These are phyloP conservation scores for Taphrina deformans DNA, from an alignment of 1,139 yeast species.

Conservation along the genomic window DNA sequence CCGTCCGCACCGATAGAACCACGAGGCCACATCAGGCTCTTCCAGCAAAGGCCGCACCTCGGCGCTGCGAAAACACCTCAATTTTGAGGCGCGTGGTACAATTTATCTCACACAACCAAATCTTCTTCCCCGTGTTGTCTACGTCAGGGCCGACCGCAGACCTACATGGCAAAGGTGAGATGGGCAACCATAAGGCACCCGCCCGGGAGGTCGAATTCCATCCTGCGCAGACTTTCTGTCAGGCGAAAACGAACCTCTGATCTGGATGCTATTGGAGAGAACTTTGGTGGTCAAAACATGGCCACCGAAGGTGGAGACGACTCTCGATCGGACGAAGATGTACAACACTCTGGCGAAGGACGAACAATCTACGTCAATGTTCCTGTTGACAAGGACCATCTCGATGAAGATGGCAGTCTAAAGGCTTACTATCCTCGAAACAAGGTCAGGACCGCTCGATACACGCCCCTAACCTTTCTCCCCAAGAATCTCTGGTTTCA, in stretches of 20 bases:
- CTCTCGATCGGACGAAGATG: slow-evolving; percentile 6
- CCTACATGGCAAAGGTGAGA: slow-evolving; percentile 46
- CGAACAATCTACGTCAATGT: slow-evolving; percentile 24
- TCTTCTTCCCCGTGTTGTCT: slow-evolving; percentile 3
- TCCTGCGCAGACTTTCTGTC: slow-evolving; percentile 26
- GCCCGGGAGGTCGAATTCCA: slow-evolving; percentile 60
- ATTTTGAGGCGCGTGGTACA: slow-evolving; percentile 8
- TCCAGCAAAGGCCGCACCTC: background rate
- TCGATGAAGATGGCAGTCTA: slow-evolving; percentile 26
- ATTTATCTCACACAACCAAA: background rate
- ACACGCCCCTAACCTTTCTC: slow-evolving; percentile 82
- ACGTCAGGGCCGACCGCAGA: background rate
- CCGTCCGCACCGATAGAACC: too few relatives aligned
- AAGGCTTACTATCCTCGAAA: slow-evolving; percentile 65
- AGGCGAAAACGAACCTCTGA: slow-evolving; percentile 17
- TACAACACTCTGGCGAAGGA: background rate
- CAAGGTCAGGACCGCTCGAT: slow-evolving; percentile 92
- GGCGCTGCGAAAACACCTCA: background rate
- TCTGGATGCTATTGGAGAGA: slow-evolving; percentile 26
- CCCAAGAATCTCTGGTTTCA: slow-evolving; percentile 81
- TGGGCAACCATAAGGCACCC: slow-evolving; percentile 89
- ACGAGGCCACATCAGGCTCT: background rate
- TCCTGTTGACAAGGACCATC: slow-evolving; percentile 20
- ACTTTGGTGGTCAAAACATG: slow-evolving; percentile 25
- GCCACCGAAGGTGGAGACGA: slow-evolving; percentile 27